A percentile compares a stretch with the other conserved stretches of the same genome.
phyloP scores from a whole-genome alignment of 495 filamentous ascomycete species.

The Talaromyces ruber region DNA sequence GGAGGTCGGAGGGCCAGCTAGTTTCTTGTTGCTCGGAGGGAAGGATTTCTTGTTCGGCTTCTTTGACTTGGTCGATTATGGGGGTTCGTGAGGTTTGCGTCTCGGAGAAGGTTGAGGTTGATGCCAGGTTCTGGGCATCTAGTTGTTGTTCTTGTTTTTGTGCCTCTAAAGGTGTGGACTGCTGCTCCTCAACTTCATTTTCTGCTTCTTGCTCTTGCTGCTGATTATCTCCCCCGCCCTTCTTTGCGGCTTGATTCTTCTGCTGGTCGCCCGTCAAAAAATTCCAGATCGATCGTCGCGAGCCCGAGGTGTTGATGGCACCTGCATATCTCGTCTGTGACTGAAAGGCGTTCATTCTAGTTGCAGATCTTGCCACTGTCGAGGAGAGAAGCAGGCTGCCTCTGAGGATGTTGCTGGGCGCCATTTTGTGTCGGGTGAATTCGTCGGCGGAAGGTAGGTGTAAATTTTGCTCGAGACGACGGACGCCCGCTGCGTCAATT shows the following conservation, averaged over 20 bases:
- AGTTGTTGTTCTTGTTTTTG: not conserved
- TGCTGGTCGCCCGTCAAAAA: not conserved
- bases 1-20: not conserved
- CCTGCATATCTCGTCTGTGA: not conserved
- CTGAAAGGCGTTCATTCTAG: constrained; percentile 1
- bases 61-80: not conserved
- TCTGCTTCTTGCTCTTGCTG: not conserved
- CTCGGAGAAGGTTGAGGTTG: not conserved
- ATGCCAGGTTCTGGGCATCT: not conserved
- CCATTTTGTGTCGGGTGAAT: not conserved
- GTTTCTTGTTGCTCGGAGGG: not conserved
- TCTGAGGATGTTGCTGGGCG: not conserved
- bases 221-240: not conserved
- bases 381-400: not conserved
- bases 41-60: not conserved
- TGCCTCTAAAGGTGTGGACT: not conserved
- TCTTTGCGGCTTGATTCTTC: not conserved
- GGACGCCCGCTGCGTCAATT: not conserved
- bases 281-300: not conserved
- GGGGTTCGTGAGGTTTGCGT: not conserved
- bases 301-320: not conserved
- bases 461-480: not conserved
- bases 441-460: not conserved
- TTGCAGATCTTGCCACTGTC: constrained; percentile 3
- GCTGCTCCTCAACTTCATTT: not conserved